A percentile compares a stretch with the other conserved stretches of the same genome.
phyloP scores from a whole-genome alignment of 768 basidiomycete species.

The Albatrellus ellisii region DNA sequence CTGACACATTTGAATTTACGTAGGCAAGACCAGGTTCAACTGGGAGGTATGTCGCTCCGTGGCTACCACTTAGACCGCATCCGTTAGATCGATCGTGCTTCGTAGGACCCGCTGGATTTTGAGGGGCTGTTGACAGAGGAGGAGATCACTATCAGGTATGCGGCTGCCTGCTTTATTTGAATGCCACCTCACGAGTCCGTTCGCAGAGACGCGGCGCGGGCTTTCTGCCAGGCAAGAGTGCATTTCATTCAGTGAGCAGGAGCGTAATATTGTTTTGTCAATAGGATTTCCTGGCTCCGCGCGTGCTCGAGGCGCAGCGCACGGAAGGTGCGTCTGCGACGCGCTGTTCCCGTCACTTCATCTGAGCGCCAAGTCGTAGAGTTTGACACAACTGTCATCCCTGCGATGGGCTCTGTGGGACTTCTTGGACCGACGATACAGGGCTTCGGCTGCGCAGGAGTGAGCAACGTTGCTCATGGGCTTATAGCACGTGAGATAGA shows the following conservation, averaged over 20 bases:
- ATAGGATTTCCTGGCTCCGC: slow-evolving; percentile 75
- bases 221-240: slow-evolving; percentile 63
- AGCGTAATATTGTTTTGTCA: background rate
- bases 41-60: slow-evolving; percentile 17
- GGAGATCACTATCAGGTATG: slow-evolving; percentile 77
- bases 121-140: slow-evolving; percentile 80
- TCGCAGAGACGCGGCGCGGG: slow-evolving; percentile 59
- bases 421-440: slow-evolving; percentile 85
- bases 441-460: slow-evolving; percentile 91
- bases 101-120: slow-evolving; percentile 77
- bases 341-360: background rate
- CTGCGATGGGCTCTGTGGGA: slow-evolving; percentile 89
- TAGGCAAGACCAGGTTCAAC: slow-evolving; percentile 10
- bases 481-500: slow-evolving; percentile 91
- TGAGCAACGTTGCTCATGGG: slow-evolving; percentile 85
- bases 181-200: slow-evolving; percentile 1
- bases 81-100: background rate
- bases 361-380: slow-evolving; percentile 27
- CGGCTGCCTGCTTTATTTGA: background rate
- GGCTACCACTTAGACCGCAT: background rate
- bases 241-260: background rate
- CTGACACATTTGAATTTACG: background rate
- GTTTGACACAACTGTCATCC: slow-evolving; percentile 63
- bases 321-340: slow-evolving; percentile 51
- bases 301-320: slow-evolving; percentile 79